Percentiles rank a stretch among this genome's conserved stretches.
Conservation (phyloP, 164 flowering plant species). For the Annona squamosa region DNA sequence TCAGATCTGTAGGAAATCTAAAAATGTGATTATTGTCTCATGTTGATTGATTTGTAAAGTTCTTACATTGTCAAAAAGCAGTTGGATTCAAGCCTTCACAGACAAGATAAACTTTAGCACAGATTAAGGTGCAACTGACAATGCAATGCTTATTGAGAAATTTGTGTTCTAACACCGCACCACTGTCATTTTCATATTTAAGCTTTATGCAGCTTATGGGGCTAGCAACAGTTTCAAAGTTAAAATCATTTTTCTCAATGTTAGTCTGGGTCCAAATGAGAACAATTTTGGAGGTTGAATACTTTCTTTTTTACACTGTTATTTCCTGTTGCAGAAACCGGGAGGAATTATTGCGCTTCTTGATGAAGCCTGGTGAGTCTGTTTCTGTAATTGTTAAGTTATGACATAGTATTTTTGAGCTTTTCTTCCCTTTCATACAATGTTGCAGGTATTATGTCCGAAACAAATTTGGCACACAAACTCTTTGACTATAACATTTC, state of each 20-base stretch:
- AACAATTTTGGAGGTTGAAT: background rate
- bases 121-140: too few species aligned
- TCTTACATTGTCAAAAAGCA: background rate
- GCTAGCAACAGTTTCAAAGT: too few species aligned
- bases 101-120: too few species aligned
- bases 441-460: background rate
- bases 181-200: too few species aligned
- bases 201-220: too few species aligned
- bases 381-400: conserved; percentile 1
- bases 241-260: background rate
- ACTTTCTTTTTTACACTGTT: conserved; percentile 1
- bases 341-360: conserved; percentile 82
- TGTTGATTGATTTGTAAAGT: too few species aligned
- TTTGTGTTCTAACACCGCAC: too few species aligned
- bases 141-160: too few species aligned
- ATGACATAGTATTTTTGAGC: background rate
- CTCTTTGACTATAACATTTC: background rate
- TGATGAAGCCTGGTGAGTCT: conserved; percentile 82
- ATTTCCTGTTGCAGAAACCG: conserved; percentile 64
- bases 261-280: background rate
- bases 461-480: background rate
- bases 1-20: too few species aligned
- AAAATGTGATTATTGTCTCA: too few species aligned
- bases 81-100: background rate
- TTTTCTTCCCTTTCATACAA: background rate